Base-by-base conservation (phyloP, 495 filamentous ascomycete species). In the Penicillium coffeae region DNA sequence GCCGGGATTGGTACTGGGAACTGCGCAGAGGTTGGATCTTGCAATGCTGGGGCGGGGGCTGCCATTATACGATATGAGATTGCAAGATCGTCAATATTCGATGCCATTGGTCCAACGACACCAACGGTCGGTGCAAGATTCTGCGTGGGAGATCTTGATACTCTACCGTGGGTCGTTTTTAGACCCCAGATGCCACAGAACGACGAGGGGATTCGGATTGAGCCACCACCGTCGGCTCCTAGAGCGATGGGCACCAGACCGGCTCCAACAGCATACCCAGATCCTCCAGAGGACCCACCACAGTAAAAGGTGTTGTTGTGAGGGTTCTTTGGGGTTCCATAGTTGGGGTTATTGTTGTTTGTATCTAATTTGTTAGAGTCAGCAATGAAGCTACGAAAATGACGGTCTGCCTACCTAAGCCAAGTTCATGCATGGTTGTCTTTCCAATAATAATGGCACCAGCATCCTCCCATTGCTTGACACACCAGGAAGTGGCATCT, bases 171-270 rank as follows among this genome's bases (percentile, higher is more conserved):
- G 3, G 81, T 85, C 1, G 90, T 80, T 61, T 97, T 96, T 27
- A 97, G 78, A 12, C 92, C 92, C 71, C 86, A 96, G 14, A 89
- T 69, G 27, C 92, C 92, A 62, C 89, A 94, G 68, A 87, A 95
- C 19, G 82, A 78, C 1, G 87, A 70, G 0, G 92, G 92, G 42
- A 95, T 81, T 8, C 92, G 81, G 46, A 95, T 83, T 46, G 84
- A 89, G 41, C 92, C 92, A 18, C 92, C 91, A 8, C 89, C 88
- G 62, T 97, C 92, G 2, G 86, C 85, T 25, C 89, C 92, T 8
- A 95, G 69, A 5, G 86, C 83, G 52, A 97, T 83, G 12, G 90
- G 90, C 3, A 94, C 74, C 9, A 96, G 62, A 1, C 90, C 91
- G 4, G 82, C 75, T 8, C 79, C 73, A 27, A 95, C 81, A 34